Percentiles rank a stretch among this genome's conserved stretches.
Conservation (phyloP, 441 rosid genomes). For the Omphalea diandra region DNA sequence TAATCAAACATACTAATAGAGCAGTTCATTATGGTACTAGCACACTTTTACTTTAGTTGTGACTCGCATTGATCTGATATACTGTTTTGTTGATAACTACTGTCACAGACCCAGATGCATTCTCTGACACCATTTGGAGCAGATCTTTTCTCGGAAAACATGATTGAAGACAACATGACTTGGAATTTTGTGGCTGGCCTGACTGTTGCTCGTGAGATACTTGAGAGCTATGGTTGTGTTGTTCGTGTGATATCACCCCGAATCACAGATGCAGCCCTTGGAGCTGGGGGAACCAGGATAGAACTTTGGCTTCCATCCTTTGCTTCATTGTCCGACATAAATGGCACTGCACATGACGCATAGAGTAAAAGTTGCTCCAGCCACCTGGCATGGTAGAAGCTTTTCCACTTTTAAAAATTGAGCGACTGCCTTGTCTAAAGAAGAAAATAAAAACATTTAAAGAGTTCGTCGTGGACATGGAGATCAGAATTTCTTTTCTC, state of each 20-base stretch:
- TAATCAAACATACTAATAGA: no score
- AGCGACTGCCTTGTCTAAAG: not conserved
- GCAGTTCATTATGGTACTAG: not conserved
- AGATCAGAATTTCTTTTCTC: not conserved
- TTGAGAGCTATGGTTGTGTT: constrained; percentile 85
- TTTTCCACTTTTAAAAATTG: not conserved
- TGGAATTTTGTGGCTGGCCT: constrained; percentile 95
- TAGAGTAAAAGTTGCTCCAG: constrained; percentile 14
- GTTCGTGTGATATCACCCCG: constrained; percentile 81
- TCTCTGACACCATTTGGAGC: constrained; percentile 77
- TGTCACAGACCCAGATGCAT: constrained; percentile 82
- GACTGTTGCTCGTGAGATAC: constrained; percentile 83
- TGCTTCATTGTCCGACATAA: constrained; percentile 40
- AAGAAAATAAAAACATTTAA: not conserved
- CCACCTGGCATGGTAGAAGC: not conserved
- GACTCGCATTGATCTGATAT: not conserved
- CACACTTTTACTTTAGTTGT: not conserved
- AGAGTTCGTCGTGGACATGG: not conserved
- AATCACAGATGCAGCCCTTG: constrained; percentile 54
- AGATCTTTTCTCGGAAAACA: constrained; percentile 63
- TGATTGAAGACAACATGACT: constrained; percentile 94
- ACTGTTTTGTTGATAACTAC: constrained; percentile 19
- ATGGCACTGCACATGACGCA: constrained; percentile 25
- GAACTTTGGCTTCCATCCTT: constrained; percentile 82
- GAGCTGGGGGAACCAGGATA: constrained; percentile 79